These are phyloP conservation scores for Botryotinia convoluta DNA, from an alignment of 2,329 filamentous ascomycete genomes.

Conservation along the genomic window DNA sequence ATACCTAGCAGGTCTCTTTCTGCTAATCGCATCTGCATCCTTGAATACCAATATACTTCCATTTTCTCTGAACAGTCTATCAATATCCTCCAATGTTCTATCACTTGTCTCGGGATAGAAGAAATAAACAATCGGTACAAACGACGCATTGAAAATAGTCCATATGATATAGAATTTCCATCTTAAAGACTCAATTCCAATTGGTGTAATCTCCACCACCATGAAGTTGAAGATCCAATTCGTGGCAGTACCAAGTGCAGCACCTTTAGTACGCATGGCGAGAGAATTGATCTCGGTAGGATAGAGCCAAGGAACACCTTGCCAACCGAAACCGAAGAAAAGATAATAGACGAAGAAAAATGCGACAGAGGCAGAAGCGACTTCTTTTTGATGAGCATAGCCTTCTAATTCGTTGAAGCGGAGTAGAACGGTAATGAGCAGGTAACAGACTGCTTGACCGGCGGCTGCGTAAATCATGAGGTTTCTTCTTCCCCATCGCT, in stretches of 20 bases:
- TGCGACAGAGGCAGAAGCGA: constrained; percentile 29
- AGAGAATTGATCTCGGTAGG: constrained; percentile 56
- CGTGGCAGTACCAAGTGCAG: constrained; percentile 48
- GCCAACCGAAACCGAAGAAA: constrained; percentile 53
- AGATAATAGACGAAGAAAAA: constrained; percentile 52
- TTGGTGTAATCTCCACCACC: constrained; percentile 37
- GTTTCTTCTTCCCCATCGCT: constrained; percentile 63
- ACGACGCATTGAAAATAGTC: constrained; percentile 47
- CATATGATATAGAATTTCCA: constrained; percentile 56
- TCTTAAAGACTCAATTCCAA: constrained; percentile 48
- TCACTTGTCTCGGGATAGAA: constrained; percentile 51
- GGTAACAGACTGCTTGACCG: constrained; percentile 66
- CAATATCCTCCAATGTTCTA: constrained; percentile 15
- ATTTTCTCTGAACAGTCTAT: constrained; percentile 17
- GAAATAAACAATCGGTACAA: constrained; percentile 45
- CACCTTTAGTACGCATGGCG: constrained; percentile 53
- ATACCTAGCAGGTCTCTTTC: constrained; percentile 12
- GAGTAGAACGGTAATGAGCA: constrained; percentile 42
- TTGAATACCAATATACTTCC: constrained; percentile 1
- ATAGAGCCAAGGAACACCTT: constrained; percentile 46
- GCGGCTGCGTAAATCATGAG: constrained; percentile 70
- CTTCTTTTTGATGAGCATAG: constrained; percentile 16
- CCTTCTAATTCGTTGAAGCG: constrained; percentile 31
- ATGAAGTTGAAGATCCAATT: constrained; percentile 54
- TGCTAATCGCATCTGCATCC: constrained; percentile 7